phyloP scores from a whole-genome alignment of 2,329 filamentous ascomycete genomes.

The Aspergillus ustus region DNA sequence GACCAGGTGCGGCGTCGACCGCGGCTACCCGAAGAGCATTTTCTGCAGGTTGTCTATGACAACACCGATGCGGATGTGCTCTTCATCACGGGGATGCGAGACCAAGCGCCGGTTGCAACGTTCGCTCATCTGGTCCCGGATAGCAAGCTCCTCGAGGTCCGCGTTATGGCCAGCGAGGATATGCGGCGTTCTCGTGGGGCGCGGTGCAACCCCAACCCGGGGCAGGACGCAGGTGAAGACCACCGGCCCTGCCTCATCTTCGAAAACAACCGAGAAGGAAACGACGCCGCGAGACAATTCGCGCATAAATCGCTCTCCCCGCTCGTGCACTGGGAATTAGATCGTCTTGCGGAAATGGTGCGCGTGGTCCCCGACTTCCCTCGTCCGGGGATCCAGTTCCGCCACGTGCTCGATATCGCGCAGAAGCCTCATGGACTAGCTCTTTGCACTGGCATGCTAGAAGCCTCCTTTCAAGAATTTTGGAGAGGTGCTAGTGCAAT shows the following conservation, averaged over 20 bases:
- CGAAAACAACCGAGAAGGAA: conserved; percentile 54
- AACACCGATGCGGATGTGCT: conserved; percentile 57
- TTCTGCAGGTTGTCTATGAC: conserved; percentile 44
- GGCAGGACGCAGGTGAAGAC: conserved; percentile 18
- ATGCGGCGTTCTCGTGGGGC: conserved; percentile 32
- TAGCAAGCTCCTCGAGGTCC: conserved; percentile 61
- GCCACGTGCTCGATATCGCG: conserved; percentile 61
- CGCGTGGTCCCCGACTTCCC: conserved; percentile 56
- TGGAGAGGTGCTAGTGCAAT: conserved; percentile 56
- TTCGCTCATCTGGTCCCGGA: conserved; percentile 61
- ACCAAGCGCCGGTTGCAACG: conserved; percentile 59
- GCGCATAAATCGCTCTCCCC: conserved; percentile 49
- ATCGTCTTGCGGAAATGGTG: conserved; percentile 51
- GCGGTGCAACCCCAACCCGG: no score
- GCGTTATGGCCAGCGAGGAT: conserved; percentile 48
- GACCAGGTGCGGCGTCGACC: conserved; percentile 51
- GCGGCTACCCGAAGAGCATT: conserved; percentile 50
- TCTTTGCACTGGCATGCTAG: conserved; percentile 58
- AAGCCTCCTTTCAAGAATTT: conserved; percentile 50
- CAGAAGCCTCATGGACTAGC: conserved; percentile 57
- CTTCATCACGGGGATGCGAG: conserved; percentile 67
- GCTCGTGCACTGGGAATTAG: conserved; percentile 53
- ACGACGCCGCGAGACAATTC: conserved; percentile 48
- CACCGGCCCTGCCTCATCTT: conserved; percentile 55
- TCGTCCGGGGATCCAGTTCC: conserved; percentile 57